Base-by-base conservation (phyloP, 192 early-diverging fungal species). In the Phlyctochytrium planicorne region DNA sequence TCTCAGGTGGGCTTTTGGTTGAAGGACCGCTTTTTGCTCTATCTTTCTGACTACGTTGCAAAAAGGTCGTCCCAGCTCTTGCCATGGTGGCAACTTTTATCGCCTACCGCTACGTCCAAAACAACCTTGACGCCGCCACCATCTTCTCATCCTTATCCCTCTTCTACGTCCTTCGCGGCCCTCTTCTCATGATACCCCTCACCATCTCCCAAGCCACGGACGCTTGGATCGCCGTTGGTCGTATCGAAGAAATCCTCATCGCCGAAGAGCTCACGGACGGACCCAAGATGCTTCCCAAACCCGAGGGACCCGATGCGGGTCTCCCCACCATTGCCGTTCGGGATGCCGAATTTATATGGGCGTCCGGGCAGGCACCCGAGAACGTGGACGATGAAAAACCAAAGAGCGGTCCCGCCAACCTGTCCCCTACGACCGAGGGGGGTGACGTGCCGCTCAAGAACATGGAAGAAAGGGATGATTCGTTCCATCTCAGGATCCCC, bases 291-390 rank as follows among this genome's bases (percentile, higher is more conserved):
- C 20, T 47, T 6, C 40, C 40, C 40, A 20, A 6, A 6, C 40
- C 40, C 10, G 6, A 6, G 40, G 6, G 10, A 20, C 40, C 40
- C 40, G 20, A 47, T 47, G 10, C 40, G 10, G 40, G 10, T 6
- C 10, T 20, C 40, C 40, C 40, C 10, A 88, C 89, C 0, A 64
- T 91, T 25, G 53, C 53, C 12, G 66, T 89, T 60, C 59, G 36
- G 1, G 65, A 89, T 35, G 89, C 82, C 31, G 74, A 79, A 35
- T 84, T 88, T 59, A 62, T 79, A 17, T 89, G 89, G 80, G 82
- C 86, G n/a, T 74, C 72, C 24, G 52, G 80, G 12, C n/a, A 47
- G 27, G 69, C 66, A 4, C 52, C 23, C 2, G 25, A 27, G 57
- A 2, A 31, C 30, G 35, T 0, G 16, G 63, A 0, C 25, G 40